Percentiles rank a stretch among this genome's conserved stretches.
These are phyloP conservation scores for Plasmodium knowlesi DNA, from an alignment of 169 alveolate genomes.

Conservation along the genomic window DNA sequence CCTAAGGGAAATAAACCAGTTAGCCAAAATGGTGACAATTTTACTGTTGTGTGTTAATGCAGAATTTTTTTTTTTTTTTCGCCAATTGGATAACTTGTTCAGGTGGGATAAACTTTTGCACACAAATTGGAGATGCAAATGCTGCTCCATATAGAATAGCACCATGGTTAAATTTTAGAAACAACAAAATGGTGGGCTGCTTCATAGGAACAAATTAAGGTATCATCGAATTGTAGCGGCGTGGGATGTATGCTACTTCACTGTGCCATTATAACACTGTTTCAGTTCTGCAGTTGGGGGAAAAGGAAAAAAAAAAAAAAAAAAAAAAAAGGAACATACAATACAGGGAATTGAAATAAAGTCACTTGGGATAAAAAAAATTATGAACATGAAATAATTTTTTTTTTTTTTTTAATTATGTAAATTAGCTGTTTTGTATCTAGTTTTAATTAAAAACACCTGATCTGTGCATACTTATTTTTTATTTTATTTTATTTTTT, in stretches of 20 bases:
- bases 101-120: neutral
- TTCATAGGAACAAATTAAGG: neutral
- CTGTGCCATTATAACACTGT: neutral
- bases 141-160: neutral
- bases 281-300: neutral
- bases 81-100: neutral
- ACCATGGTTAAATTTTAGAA: neutral
- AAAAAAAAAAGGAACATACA: neutral
- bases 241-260: neutral
- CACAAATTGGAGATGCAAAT: neutral
- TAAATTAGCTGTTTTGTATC: constrained; percentile 37
- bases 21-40: neutral
- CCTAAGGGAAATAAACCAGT: neutral
- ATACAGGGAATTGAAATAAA: neutral
- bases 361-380: neutral
- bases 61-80: neutral
- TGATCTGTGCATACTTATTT: constrained; percentile 3
- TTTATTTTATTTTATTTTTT: neutral
- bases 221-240: neutral
- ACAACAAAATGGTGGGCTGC: neutral
- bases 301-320: neutral
- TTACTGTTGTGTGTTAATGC: neutral
- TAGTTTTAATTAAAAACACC: neutral
- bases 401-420: constrained; percentile 13
- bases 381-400: constrained; percentile 24